Base-by-base conservation (phyloP, 768 basidiomycete species). In the Phlebiopsis flavidoalba region DNA sequence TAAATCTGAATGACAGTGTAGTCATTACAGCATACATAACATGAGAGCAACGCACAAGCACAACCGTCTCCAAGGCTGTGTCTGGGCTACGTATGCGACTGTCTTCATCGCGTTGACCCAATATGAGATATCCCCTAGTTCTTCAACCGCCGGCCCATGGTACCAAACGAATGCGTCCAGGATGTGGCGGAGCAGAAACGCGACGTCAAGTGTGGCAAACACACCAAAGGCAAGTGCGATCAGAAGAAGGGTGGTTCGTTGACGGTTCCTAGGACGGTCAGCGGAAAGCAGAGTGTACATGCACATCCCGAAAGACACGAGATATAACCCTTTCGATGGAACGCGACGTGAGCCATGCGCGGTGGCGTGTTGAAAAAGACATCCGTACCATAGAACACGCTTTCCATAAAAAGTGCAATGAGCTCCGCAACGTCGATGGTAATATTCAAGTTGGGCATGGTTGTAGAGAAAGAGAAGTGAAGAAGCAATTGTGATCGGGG, bases 31-130 rank as follows among this genome's bases (percentile, higher is more conserved):
- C n/a, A n/a, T n/a, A n/a, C 19, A 47, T n/a, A 2, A 8, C 3
- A 2, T 1, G 14, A 2, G 10, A 6, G 12, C 2, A 3, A 26
- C 60, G 3, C 15, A 60, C 60, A 45, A 60, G 33, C 53, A 60
- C 54, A n/a, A 12, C 43, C 60, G 33, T 60, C 60, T 1, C 53
- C 60, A 22, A 60, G 55, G 35, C 52, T 26, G n/a, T 37, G 60
- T 47, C 45, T 53, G 52, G 5, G 52, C 43, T 8, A 53, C 50
- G 15, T 51, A 53, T 19, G 54, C 53, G n/a, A 60, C 53, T 4
- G 60, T 60, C 62, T 75, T 75, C 71, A 80, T 74, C 5, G 79
- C 77, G 59, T 75, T 76, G 21, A 79, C 67, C 78, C 76, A 76
- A 47, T 73, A 64, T 0, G 74, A 75, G 0, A 74, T 76, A 53